Evolutionary conservation across 2,329 filamentous ascomycete species (phyloP).

Genomic region (Thelonectria rubi): DNA sequence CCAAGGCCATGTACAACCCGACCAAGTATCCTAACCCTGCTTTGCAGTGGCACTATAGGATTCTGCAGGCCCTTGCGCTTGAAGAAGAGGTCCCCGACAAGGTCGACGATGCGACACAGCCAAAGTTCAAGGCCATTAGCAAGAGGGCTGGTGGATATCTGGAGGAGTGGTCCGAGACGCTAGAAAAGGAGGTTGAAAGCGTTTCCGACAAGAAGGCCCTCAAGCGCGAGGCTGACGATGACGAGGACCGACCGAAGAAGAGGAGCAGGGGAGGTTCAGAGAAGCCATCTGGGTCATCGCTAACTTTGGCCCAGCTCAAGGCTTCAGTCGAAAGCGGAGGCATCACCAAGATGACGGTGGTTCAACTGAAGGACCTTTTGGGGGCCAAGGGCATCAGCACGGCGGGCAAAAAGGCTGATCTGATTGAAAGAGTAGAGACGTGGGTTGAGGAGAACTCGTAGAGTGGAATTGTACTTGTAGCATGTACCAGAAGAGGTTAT

Average conservation of each 20-base stretch:
- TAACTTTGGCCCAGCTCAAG: slow-evolving; percentile 59
- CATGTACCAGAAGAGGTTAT: background rate
- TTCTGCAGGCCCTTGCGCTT: slow-evolving; percentile 88
- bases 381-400: slow-evolving; percentile 58
- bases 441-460: slow-evolving; percentile 61
- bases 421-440: slow-evolving; percentile 64
- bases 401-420: slow-evolving; percentile 61
- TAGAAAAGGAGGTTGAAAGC: slow-evolving; percentile 64
- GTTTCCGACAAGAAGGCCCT: slow-evolving; percentile 52
- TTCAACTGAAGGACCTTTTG: slow-evolving; percentile 60
- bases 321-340: slow-evolving; percentile 55
- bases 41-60: slow-evolving; percentile 96
- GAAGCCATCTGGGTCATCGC: slow-evolving; percentile 46
- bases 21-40: slow-evolving; percentile 89
- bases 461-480: slow-evolving; percentile 9
- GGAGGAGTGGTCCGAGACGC: slow-evolving; percentile 75
- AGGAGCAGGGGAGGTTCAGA: slow-evolving; percentile 50
- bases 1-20: slow-evolving; percentile 85
- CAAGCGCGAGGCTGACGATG: slow-evolving; percentile 63
- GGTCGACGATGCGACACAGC: slow-evolving; percentile 78
- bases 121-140: slow-evolving; percentile 86
- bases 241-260: slow-evolving; percentile 57
- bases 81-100: slow-evolving; percentile 89
- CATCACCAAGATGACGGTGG: slow-evolving; percentile 64
- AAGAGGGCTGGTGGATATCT: slow-evolving; percentile 86